Conservation (phyloP, 2,329 filamentous ascomycete genomes). For the Stenocarpella maydis region DNA sequence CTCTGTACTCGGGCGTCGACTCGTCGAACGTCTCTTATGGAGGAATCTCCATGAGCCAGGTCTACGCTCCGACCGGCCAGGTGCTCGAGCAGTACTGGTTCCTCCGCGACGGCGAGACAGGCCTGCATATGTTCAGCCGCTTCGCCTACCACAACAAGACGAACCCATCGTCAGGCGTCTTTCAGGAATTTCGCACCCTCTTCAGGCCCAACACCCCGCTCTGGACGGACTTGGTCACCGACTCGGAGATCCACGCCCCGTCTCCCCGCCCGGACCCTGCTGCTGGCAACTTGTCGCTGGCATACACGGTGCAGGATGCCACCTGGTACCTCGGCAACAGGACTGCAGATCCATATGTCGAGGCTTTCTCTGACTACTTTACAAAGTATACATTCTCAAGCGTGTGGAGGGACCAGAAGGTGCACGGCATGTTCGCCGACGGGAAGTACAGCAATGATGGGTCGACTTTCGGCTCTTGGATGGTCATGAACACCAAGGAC, state of each 20-base stretch:
- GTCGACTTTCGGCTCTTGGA: slow-evolving; percentile 66
- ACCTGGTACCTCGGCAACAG: slow-evolving; percentile 68
- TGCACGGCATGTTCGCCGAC: slow-evolving; percentile 59
- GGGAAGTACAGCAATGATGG: slow-evolving; percentile 54
- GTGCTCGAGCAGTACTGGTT: slow-evolving; percentile 72
- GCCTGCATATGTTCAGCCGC: slow-evolving; percentile 68
- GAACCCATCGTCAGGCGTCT: slow-evolving; percentile 62
- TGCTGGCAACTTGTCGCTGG: slow-evolving; percentile 50
- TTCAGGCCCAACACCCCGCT: slow-evolving; percentile 67
- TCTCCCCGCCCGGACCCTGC: slow-evolving; percentile 49
- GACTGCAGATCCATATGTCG: slow-evolving; percentile 62
- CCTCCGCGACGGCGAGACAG: slow-evolving; percentile 67
- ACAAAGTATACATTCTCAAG: slow-evolving; percentile 72
- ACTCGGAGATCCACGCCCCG: slow-evolving; percentile 62
- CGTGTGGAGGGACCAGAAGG: slow-evolving; percentile 64
- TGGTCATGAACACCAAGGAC: slow-evolving; percentile 71
- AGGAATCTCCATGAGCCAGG: slow-evolving; percentile 67
- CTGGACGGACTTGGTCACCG: slow-evolving; percentile 70
- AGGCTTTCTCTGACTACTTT: slow-evolving; percentile 67
- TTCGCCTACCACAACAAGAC: slow-evolving; percentile 66
- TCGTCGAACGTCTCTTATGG: slow-evolving; percentile 60
- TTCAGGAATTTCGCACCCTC: slow-evolving; percentile 68
- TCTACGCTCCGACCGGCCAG: slow-evolving; percentile 65
- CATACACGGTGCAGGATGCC: slow-evolving; percentile 66
- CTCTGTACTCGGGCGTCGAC: slow-evolving; percentile 61